Evolutionary conservation across 108 stramenopile species (phyloP), one percentile per base, ranked within the genome.

Genomic region (Nitzschia sp.): DNA sequence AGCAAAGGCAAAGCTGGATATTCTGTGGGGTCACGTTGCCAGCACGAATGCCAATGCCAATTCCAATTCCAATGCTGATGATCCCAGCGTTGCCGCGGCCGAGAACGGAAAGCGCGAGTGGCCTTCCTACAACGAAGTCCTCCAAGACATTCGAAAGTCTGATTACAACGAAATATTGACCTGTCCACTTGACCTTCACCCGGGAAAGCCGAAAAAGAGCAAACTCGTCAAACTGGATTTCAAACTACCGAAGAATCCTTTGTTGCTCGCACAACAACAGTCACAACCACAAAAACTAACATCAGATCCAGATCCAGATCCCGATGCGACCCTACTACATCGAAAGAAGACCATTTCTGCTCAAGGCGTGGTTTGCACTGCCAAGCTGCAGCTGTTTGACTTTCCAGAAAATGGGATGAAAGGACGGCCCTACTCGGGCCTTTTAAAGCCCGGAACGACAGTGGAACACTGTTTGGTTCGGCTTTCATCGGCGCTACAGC

Each of bases 71-170:
- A 13, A 13, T 13, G 38, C 9, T 13, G 38, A 13, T 9, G n/a
- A n/a, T n/a, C n/a, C n/a, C n/a, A n/a, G n/a, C n/a, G 38, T 41
- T 41, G 9, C 38, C 38, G 38, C 13, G 38, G 38, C 6, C 38
- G 38, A 9, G 9, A 41, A 13, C 38, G 38, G 38, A 41, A 41
- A 41, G 13, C 52, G 52, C 13, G 6, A 57, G 28, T 72, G 64
- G 68, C 80, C 83, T 3, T 72, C 73, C 29, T 80, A 84, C 30
- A 73, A 68, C 66, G 56, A 30, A 56, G 54, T 73, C 44, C 29
- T 63, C 9, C 28, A 34, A 17, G 52, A 66, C 48, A 41, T 73
- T 6, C 13, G 32, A 35, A 55, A 53, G 16, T 25, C 27, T 25
- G 74, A 75, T 31, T 75, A 75, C 60, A 61, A 45, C 17, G 60